phyloP scores from a whole-genome alignment of 164 flowering plant genomes.

The Platanus orientalis region DNA sequence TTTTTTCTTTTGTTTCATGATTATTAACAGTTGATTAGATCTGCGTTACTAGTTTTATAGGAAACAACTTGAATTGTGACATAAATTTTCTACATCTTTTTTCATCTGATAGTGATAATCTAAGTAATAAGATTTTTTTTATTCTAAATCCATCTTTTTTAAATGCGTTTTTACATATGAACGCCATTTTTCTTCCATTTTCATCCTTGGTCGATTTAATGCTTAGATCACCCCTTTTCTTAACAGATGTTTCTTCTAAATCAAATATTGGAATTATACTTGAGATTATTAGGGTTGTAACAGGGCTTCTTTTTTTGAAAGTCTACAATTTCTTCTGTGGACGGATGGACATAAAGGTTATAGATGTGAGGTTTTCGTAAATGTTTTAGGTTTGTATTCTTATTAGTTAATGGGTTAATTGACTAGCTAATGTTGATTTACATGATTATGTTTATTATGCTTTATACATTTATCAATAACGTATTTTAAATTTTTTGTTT shows the following conservation, averaged over 20 bases:
- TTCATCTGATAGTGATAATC: slow-evolving; percentile 31
- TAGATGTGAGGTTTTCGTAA: slow-evolving; percentile 74
- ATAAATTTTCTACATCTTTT: slow-evolving; percentile 35
- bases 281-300: slow-evolving; percentile 57
- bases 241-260: slow-evolving; percentile 55
- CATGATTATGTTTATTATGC: not conserved
- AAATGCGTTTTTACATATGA: not conserved
- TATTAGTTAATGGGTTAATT: not conserved
- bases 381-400: slow-evolving; percentile 70
- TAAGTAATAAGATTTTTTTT: slow-evolving; percentile 36
- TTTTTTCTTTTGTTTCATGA: not conserved
- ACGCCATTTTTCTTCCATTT: not conserved
- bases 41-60: slow-evolving; percentile 59
- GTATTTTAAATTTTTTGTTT: not conserved
- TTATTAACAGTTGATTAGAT: slow-evolving; percentile 5
- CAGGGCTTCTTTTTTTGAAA: slow-evolving; percentile 39
- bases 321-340: slow-evolving; percentile 40
- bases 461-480: not conserved
- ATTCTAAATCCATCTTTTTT: not conserved
- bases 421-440: not conserved
- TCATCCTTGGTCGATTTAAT: not conserved
- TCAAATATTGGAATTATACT: slow-evolving; percentile 50
- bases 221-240: slow-evolving; percentile 4
- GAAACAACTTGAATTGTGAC: slow-evolving; percentile 72
- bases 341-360: slow-evolving; percentile 55